Percentiles rank a stretch among this genome's conserved stretches.
Evolutionary conservation across 1,284 basidiomycete species (phyloP).

Genomic region (Ganoderma leucocontextum): DNA sequence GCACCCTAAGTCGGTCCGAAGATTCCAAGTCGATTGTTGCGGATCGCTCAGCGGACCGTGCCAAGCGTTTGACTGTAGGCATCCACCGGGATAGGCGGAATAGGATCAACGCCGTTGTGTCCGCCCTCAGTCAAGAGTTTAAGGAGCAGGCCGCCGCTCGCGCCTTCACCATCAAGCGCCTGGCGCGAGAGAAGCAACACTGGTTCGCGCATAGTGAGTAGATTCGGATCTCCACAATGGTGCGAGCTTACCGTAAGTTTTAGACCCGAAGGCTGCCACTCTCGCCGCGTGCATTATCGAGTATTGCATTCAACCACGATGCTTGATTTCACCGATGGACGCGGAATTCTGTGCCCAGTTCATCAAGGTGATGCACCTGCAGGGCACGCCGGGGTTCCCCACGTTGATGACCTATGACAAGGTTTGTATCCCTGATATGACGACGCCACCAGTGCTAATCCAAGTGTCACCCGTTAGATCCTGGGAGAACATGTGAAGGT

Average conservation of each 20-base stretch:
- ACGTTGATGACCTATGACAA: constrained; percentile 89
- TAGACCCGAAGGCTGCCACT: constrained; percentile 56
- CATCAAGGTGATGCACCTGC: constrained; percentile 86
- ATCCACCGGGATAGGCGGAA: constrained; percentile 69
- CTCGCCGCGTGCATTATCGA: constrained; percentile 79
- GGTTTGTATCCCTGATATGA: constrained; percentile 49
- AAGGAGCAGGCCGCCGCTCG: constrained; percentile 80
- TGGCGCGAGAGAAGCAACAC: constrained; percentile 82
- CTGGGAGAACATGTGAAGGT: constrained; percentile 86
- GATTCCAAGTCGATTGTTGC: constrained; percentile 64
- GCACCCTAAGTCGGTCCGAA: constrained; percentile 67
- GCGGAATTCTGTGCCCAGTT: constrained; percentile 95
- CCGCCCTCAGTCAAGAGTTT: constrained; percentile 69
- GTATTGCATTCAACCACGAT: constrained; percentile 93
- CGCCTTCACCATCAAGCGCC: constrained; percentile 77
- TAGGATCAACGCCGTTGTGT: constrained; percentile 64
- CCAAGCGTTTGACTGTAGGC: constrained; percentile 59
- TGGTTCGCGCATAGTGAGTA: constrained; percentile 86
- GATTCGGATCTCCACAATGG: not conserved
- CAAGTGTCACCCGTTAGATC: constrained; percentile 55
- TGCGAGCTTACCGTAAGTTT: not conserved
- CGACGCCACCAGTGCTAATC: not conserved
- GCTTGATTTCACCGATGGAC: constrained; percentile 93
- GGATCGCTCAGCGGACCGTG: constrained; percentile 71
- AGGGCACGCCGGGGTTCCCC: constrained; percentile 89